Base-by-base conservation (phyloP, 2,329 filamentous ascomycete species). In the Epicoccum sorghinum region DNA sequence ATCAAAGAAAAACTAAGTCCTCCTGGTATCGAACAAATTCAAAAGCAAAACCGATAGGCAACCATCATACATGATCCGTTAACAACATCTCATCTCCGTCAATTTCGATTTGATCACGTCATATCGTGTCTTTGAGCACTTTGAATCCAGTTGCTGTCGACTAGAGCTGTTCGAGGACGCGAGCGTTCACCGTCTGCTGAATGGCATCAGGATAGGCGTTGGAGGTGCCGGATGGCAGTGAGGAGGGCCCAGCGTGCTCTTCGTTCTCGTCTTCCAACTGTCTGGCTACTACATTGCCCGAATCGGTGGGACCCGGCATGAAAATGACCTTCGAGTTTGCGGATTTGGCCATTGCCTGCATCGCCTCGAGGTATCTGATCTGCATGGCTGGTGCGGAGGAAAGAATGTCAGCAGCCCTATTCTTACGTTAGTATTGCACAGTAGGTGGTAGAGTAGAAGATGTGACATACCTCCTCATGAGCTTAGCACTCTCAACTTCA, bases 281-380 rank as follows among this genome's bases (percentile, higher is more conserved):
- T n/a, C 7, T 33, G 22, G 14, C 29, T 12, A 43, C 25, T 14
- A 55, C 9, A 22, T 51, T 1, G 89, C 47, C 33, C 8, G 39
- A 44, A 25, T 29, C 32, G 23, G 39, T 12, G 9, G 35, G 40
- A 4, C 44, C 50, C 12, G 30, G 13, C 33, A 37, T 18, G n/a
- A 95, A 93, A 66, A 93, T 93, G 68, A 95, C 89, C 79, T 96
- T 96, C 77, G 82, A 85, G 77, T 92, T 96, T 42, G 92, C 91
- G 0, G 86, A 86, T 84, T 97, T 98, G 67, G 95, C 95, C 93
- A 99, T 99, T 37, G 91, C 86, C 76, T 98, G 95, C 93, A 98
- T 98, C 4, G 95, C 93, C 79, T 99, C 95, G 64, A 99, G 89
- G 77, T 98, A 98, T 63, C 72, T 50, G 60, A 75, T 75, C 50